These are phyloP conservation scores for Limnanthes douglasii DNA, from an alignment of 345 rosid genomes.

Conservation along the genomic window DNA sequence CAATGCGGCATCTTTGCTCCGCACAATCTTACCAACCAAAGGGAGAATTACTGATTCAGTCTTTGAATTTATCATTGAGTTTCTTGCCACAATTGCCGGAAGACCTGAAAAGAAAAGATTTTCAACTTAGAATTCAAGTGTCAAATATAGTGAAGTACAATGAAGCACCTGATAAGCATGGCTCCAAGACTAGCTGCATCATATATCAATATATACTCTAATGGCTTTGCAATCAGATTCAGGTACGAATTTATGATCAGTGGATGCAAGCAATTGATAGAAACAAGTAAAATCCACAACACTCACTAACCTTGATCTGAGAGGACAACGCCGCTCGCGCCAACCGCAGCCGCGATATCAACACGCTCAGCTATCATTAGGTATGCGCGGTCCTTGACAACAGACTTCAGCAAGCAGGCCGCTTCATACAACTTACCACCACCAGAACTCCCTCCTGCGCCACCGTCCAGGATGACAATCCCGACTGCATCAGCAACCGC, in stretches of 20 bases:
- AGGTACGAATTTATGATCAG: no score
- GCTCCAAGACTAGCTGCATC: no score
- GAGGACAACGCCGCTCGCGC: slow-evolving; percentile 83
- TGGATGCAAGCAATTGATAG: not conserved
- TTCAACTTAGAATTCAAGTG: no score
- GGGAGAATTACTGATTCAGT: slow-evolving; percentile 67
- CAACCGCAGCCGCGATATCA: slow-evolving; percentile 74
- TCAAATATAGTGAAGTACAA: no score
- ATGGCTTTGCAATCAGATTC: not conserved
- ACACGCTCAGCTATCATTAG: slow-evolving; percentile 73
- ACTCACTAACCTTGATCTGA: slow-evolving; percentile 57
- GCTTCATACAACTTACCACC: slow-evolving; percentile 73
- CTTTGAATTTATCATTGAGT: slow-evolving; percentile 60
- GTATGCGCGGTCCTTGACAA: slow-evolving; percentile 69
- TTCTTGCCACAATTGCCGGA: slow-evolving; percentile 85
- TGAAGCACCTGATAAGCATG: no score
- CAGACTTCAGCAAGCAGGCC: slow-evolving; percentile 68
- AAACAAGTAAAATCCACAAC: not conserved
- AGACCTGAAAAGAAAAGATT: slow-evolving; percentile 50
- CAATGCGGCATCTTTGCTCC: slow-evolving; percentile 40
- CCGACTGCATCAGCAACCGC: slow-evolving; percentile 63
- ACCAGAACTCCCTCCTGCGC: slow-evolving; percentile 20
- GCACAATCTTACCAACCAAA: slow-evolving; percentile 69
- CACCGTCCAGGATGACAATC: slow-evolving; percentile 60
- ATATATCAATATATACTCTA: no score